Evolutionary conservation across 2,329 filamentous ascomycete genomes (phyloP).

Genomic region (Colletotrichum coccodes): DNA sequence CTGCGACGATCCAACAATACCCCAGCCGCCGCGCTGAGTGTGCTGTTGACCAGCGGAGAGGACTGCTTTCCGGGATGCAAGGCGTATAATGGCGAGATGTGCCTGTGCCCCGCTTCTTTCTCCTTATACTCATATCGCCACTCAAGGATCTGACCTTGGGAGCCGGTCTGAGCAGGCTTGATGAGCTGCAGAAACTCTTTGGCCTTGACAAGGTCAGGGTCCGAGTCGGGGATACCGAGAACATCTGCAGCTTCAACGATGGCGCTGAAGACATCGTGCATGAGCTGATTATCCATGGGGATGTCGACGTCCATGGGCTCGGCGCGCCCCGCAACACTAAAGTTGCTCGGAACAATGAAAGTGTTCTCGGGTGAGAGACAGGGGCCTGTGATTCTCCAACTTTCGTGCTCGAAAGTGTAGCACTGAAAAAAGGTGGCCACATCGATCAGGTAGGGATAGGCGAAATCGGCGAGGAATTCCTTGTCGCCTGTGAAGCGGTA

Average conservation of each 20-base stretch:
- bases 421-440: conserved; percentile 50
- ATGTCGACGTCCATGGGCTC: conserved; percentile 35
- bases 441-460: conserved; percentile 44
- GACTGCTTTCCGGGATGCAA: conserved; percentile 48
- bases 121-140: conserved; percentile 44
- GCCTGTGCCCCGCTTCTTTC: conserved; percentile 58
- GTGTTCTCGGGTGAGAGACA: conserved; percentile 39
- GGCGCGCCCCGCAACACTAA: conserved; percentile 6
- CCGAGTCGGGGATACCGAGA: conserved; percentile 2
- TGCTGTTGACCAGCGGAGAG: conserved; percentile 39
- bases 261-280: conserved; percentile 18
- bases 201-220: background rate
- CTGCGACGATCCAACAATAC: conserved; percentile 17
- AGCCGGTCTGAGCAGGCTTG: conserved; percentile 11
- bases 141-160: conserved; percentile 21
- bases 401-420: conserved; percentile 46
- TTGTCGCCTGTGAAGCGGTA: conserved; percentile 47
- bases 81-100: conserved; percentile 60
- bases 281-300: conserved; percentile 41
- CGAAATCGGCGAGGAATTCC: conserved; percentile 34
- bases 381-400: conserved; percentile 37
- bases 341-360: conserved; percentile 32
- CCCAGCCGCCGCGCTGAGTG: conserved; percentile 37
- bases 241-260: conserved; percentile 13
- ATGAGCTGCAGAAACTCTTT: background rate